Conservation (phyloP, 2,329 filamentous ascomycete species). For the Ramularia endophylla region DNA sequence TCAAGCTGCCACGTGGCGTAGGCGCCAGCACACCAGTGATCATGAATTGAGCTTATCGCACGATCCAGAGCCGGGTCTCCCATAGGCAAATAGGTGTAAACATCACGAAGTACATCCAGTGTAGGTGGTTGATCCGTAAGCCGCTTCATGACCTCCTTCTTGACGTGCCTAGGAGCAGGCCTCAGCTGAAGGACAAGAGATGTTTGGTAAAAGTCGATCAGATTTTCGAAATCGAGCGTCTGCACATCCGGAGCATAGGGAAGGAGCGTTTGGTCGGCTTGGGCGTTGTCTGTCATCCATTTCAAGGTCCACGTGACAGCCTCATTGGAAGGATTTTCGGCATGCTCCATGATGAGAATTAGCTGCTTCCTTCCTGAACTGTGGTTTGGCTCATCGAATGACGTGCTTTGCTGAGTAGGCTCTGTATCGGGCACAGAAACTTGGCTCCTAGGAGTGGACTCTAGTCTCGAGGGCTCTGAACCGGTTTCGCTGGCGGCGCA, state of each 20-base stretch:
- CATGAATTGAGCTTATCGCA: too few relatives aligned
- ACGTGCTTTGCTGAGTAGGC: too few relatives aligned
- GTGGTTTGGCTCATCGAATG: too few relatives aligned
- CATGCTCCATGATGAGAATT: constrained; percentile 8
- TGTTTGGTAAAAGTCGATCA: constrained; percentile 17
- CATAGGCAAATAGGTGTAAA: too few relatives aligned
- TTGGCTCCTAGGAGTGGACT: too few relatives aligned
- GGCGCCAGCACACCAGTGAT: too few relatives aligned
- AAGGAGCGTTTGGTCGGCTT: constrained; percentile 7
- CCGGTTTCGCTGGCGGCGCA: too few relatives aligned
- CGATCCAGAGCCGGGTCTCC: too few relatives aligned
- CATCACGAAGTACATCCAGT: constrained; percentile 9
- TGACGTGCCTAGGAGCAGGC: constrained; percentile 11
- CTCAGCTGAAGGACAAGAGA: constrained; percentile 12
- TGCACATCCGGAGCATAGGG: constrained; percentile 8
- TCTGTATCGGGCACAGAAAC: too few relatives aligned
- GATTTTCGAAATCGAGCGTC: constrained; percentile 1
- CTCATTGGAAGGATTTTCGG: constrained; percentile 6
- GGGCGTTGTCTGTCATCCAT: constrained; percentile 21
- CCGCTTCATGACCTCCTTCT: constrained; percentile 7
- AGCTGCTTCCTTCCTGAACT: constrained; percentile 1
- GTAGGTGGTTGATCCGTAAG: constrained; percentile 5
- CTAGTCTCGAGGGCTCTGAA: too few relatives aligned
- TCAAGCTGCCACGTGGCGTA: too few relatives aligned
- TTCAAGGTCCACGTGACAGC: constrained; percentile 9